phyloP scores from a whole-genome alignment of 2,329 filamentous ascomycete genomes.

The Aspergillus ochraceus region DNA sequence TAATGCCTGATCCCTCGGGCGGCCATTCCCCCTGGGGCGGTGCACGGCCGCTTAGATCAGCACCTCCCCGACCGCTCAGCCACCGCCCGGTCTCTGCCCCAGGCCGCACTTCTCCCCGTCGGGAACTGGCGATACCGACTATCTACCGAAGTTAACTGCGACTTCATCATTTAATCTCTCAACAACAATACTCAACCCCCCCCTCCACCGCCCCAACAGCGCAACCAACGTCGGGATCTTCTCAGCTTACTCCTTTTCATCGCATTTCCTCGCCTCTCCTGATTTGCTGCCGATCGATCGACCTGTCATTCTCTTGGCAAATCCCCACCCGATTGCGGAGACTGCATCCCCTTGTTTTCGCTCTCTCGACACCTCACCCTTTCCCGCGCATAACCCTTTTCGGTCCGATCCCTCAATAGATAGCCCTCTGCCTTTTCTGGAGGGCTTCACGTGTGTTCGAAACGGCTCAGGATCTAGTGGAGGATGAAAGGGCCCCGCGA shows the following conservation, averaged over 20 bases:
- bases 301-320: neutral
- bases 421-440: slow-evolving; percentile 30
- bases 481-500: slow-evolving; percentile 41
- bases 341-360: slow-evolving; percentile 5
- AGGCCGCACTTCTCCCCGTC: neutral
- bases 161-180: slow-evolving; percentile 4
- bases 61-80: slow-evolving; percentile 1
- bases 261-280: neutral
- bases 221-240: no score
- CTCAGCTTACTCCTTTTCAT: neutral
- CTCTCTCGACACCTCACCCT: neutral
- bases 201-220: no score
- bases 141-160: slow-evolving; percentile 9
- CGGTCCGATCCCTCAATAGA: slow-evolving; percentile 3
- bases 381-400: slow-evolving; percentile 6
- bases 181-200: neutral
- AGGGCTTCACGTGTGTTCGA: slow-evolving; percentile 29
- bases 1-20: neutral
- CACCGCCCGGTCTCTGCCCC: slow-evolving; percentile 5
- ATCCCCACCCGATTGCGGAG: slow-evolving; percentile 1
- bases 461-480: slow-evolving; percentile 34
- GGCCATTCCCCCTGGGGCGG: slow-evolving; percentile 6
- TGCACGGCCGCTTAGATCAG: neutral
- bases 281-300: slow-evolving; percentile 3
- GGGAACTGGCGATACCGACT: slow-evolving; percentile 8